These are phyloP conservation scores for Cryptococcus sp. DNA, from an alignment of 1,284 basidiomycete genomes.

Conservation along the genomic window DNA sequence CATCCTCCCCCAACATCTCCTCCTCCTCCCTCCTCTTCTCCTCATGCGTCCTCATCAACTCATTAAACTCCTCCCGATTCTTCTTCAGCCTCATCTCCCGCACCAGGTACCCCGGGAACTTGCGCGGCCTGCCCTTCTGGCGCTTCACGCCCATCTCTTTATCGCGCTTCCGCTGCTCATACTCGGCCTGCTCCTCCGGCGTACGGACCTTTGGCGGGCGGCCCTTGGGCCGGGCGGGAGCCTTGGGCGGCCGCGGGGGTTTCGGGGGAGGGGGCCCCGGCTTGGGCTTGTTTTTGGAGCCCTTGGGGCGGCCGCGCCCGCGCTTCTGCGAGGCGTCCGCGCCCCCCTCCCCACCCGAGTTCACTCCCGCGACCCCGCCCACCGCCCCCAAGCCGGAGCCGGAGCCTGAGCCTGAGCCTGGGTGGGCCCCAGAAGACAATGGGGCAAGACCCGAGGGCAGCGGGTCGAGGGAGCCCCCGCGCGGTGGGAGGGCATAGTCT, in stretches of 20 bases:
- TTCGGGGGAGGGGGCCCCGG: constrained; percentile 11
- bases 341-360: no score
- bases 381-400: no score
- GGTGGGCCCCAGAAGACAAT: no score
- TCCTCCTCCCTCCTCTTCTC: constrained; percentile 6
- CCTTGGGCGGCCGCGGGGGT: constrained; percentile 14
- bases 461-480: no score
- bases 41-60: constrained; percentile 26
- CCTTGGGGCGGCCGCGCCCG: constrained; percentile 42
- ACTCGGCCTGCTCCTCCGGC: constrained; percentile 34
- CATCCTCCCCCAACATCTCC: not conserved
- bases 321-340: constrained; percentile 20
- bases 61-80: constrained; percentile 37
- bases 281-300: constrained; percentile 44
- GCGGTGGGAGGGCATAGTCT: not conserved
- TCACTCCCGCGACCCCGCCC: no score
- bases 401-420: no score
- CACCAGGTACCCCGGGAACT: constrained; percentile 44
- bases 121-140: constrained; percentile 39
- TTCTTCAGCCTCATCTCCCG: constrained; percentile 46
- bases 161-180: constrained; percentile 29
- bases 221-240: constrained; percentile 27
- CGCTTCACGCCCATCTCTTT: constrained; percentile 33
- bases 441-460: not conserved
- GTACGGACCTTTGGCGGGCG: constrained; percentile 40